Percentiles rank a stretch among this genome's conserved stretches.
phyloP scores from a whole-genome alignment of 75 land plant genomes.

The Ceratopteris richardii region DNA sequence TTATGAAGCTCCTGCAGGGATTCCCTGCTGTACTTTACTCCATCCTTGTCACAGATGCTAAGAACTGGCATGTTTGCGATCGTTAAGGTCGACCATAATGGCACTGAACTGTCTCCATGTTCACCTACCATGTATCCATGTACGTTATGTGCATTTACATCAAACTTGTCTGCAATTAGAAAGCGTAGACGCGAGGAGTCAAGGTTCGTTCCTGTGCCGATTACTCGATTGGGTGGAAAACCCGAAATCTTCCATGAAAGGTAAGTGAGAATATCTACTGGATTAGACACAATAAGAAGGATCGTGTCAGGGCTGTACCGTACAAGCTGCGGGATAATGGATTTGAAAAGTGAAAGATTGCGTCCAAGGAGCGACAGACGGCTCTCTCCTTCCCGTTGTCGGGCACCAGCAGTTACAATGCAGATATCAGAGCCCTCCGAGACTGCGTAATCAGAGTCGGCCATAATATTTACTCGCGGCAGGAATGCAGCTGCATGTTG shows the following conservation, averaged over 20 bases:
- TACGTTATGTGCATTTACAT: too few species aligned
- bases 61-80: constrained; percentile 65
- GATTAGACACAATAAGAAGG: constrained; percentile 71
- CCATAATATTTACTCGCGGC: constrained; percentile 51
- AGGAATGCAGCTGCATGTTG: too few species aligned
- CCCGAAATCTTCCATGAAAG: too few species aligned
- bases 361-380: too few species aligned
- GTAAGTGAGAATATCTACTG: constrained; percentile 74
- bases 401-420: constrained; percentile 76
- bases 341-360: constrained; percentile 32
- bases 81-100: constrained; percentile 81
- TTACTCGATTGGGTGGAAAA: too few species aligned
- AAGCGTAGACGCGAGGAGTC: constrained; percentile 78
- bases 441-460: constrained; percentile 53
- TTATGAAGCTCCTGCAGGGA: constrained; percentile 16
- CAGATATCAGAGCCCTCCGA: constrained; percentile 67
- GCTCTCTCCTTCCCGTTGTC: too few species aligned
- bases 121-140: too few species aligned
- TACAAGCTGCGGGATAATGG: constrained; percentile 55
- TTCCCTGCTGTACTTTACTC: constrained; percentile 32
- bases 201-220: constrained; percentile 83
- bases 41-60: constrained; percentile 30
- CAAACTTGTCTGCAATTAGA: constrained; percentile 58
- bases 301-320: too few species aligned
- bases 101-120: constrained; percentile 92